Base-by-base conservation (phyloP, 2,329 filamentous ascomycete species). In the Botrytis fragariae region DNA sequence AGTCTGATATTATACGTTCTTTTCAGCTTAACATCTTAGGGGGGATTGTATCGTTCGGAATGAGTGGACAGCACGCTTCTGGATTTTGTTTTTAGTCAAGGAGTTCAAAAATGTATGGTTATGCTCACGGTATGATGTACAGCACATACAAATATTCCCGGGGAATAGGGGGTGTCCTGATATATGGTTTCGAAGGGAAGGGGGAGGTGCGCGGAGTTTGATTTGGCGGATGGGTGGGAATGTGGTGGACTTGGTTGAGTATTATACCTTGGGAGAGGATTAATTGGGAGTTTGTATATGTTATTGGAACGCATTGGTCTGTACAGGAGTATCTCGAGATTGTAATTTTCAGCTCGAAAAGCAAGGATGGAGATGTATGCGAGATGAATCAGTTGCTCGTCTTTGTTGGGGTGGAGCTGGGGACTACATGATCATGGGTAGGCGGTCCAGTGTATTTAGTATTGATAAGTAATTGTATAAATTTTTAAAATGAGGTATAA, bases 91-190 rank as follows among this genome's bases (percentile, higher is more conserved):
- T 57, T 29, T 10, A 18, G 35, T 32, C 22, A 32, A 25, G 48
- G 65, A 57, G 65, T 69, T 57, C 9, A 69, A 69, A 68, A 69
- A 35, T 42, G n/a, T 57, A 69, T 57, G 22, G 2, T 25, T 32
- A 69, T n/a, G n/a, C 18, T 57, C 25, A n/a, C 54, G n/a, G n/a
- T 18, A n/a, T 69, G 37, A n/a, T 10, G 35, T 42, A 65, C 20
- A 42, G 48, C 16, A 69, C n/a, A 25, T 57, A 51, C 25, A 18
- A 18, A 5, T 12, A 20, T 29, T 57, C 51, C n/a, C 18, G 8
- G 35, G 35, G 22, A 32, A 25, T 42, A 69, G 39, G 10, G n/a
- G 10, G 25, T 29, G 10, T 22, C 10, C 22, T 10, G 32, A 69
- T 25, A n/a, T n/a, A 42, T 69, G 14, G 4, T 8, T 39, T 42